phyloP scores from a whole-genome alignment of 2,329 filamentous ascomycete genomes.

The Botrytis deweyae region DNA sequence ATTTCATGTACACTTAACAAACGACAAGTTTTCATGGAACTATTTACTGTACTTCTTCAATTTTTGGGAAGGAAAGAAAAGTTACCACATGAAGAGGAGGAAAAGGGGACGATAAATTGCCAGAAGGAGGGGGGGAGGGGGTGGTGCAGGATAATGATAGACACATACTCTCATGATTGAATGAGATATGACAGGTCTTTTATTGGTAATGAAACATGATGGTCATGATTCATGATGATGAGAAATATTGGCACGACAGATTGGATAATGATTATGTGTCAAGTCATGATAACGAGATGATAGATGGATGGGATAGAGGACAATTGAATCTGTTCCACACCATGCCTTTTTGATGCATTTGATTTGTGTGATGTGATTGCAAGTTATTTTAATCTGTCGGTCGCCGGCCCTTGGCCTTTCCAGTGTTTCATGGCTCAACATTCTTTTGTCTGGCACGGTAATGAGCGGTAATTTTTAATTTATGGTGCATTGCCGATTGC shows the following conservation, averaged over 20 bases:
- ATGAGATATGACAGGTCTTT: slow-evolving; percentile 15
- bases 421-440: neutral
- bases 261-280: slow-evolving; percentile 10
- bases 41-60: neutral
- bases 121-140: neutral
- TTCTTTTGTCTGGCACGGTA: neutral
- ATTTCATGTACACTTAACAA: slow-evolving; percentile 4
- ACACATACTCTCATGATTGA: slow-evolving; percentile 10
- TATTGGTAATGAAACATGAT: neutral
- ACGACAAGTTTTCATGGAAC: slow-evolving; percentile 19
- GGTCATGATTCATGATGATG: slow-evolving; percentile 19
- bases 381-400: neutral
- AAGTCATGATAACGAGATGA: slow-evolving; percentile 6
- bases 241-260: slow-evolving; percentile 1
- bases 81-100: slow-evolving; percentile 21
- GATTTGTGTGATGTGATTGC: neutral
- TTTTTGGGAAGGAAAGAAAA: neutral
- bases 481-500: neutral
- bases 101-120: slow-evolving; percentile 12
- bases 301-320: slow-evolving; percentile 45
- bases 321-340: slow-evolving; percentile 48
- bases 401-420: neutral
- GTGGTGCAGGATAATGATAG: slow-evolving; percentile 1
- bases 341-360: neutral
- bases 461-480: neutral